Evolutionary conservation across 305 asterid species (phyloP), one percentile per base, ranked within the genome.

Genomic region (Fraxinus velutina): DNA sequence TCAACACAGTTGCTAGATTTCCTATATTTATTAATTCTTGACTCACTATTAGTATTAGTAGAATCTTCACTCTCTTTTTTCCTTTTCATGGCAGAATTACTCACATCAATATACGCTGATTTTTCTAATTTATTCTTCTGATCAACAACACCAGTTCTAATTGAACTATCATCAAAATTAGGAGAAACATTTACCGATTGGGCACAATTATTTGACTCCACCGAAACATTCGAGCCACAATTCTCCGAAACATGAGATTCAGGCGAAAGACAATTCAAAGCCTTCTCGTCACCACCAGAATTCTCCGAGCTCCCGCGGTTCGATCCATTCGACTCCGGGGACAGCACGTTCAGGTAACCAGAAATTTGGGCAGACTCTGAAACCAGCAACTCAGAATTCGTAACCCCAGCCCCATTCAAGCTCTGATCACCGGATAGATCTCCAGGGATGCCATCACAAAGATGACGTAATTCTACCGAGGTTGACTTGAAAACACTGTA

Each of bases 321-420:
- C 57, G 93, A 93, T 74, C 94, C 97, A 37, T 89, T 86, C 12
- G 96, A 92, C 84, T 93, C 99, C 9, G 98, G 94, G 13, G 97
- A 92, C 33, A 85, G 86, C 81, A 90, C 87, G 85, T 91, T 91
- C 72, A 95, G 86, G 84, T 90, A 92, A n/a, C 83, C 91, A 5
- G 92, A 92, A 84, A 87, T 80, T 87, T 83, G 90, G 21, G 85
- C 82, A 34, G 88, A 55, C 74, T 90, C 92, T 83, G 78, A 0
- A 33, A 47, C 89, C 24, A 83, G 90, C 6, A 92, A 90, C 36
- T 78, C 82, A 39, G 88, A 86, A 78, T 55, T 84, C 88, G 82
- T 78, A 78, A 90, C 84, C 72, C 88, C 89, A 29, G 95, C 87
- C 42, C 87, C 89, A 73, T 80, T 85, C 66, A 91, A 89, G 80